A percentile compares a stretch with the other conserved stretches of the same genome.
Conservation (phyloP, 2,329 filamentous ascomycete genomes). For the Geoglossum cookeanum region DNA sequence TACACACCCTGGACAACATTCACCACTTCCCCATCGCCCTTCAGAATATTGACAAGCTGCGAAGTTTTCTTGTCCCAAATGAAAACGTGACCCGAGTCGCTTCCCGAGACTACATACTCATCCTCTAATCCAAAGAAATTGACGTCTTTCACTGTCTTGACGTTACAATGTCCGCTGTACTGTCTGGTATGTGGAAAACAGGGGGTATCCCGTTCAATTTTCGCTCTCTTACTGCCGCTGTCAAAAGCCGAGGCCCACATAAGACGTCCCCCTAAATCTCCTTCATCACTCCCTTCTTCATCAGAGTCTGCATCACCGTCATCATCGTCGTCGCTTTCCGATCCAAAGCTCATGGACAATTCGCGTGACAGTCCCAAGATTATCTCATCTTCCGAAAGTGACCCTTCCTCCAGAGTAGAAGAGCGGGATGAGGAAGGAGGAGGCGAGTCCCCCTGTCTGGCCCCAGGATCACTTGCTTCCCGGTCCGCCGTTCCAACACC, state of each 20-base stretch:
- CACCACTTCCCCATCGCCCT: conserved; percentile 49
- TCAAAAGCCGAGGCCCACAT: conserved; percentile 31
- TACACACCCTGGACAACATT: conserved; percentile 42
- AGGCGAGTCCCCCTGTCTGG: background rate
- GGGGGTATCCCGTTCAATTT: conserved; percentile 34
- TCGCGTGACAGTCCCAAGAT: conserved; percentile 7
- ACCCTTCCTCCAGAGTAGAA: conserved; percentile 4
- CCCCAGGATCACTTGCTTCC: background rate
- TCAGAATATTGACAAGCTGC: conserved; percentile 42
- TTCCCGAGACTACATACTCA: conserved; percentile 48
- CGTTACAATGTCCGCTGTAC: conserved; percentile 46
- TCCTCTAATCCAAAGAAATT: conserved; percentile 49
- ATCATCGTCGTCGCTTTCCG: conserved; percentile 9
- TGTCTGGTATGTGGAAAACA: conserved; percentile 35
- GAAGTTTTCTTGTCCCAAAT: conserved; percentile 47
- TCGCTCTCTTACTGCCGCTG: conserved; percentile 26
- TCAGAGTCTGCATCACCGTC: conserved; percentile 15
- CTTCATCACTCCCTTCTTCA: conserved; percentile 16
- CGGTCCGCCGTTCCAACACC: background rate
- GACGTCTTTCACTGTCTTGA: conserved; percentile 49
- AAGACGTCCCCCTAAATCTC: conserved; percentile 18
- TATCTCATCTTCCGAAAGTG: conserved; percentile 7
- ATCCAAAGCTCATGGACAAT: background rate
- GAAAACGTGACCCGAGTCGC: conserved; percentile 46
- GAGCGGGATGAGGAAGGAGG: conserved; percentile 4